Evolutionary conservation across 345 rosid species (phyloP), one percentile per base, ranked within the genome.

Genomic region (Salix purpurea): DNA sequence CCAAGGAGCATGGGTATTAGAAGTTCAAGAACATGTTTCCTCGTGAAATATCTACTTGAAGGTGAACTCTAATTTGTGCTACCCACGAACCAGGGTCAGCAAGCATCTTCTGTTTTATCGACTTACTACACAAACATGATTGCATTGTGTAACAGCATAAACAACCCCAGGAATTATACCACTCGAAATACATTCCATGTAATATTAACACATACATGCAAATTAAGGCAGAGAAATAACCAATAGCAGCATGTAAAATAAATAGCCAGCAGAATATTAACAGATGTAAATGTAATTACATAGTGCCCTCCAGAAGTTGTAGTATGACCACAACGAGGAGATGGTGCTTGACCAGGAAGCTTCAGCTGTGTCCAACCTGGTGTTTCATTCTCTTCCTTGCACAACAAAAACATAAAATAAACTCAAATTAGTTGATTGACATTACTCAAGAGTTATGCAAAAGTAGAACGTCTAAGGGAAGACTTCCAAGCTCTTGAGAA

Each of bases 341-440:
- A 82, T 69, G 99, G 98, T 68, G 97, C 89, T 87, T 96, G 97
- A 67, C 99, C 99, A 58, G 99, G 99, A 82, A 96, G 99, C 89
- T 92, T 96, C 86, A 96, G 86, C 81, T 93, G 98, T 67, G 98
- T 96, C 98, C 99, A 96, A 80, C 96, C 97, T 82, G 98, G 92
- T 80, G 91, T 75, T 89, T 93, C 99, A 85, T 84, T 91, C 86
- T 92, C 99, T 96, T 87, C 86, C 97, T 90, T 91, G 88, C 97
- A 84, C 91, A 87, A 92, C 71, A 89, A 87, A 87, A 60, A 77
- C 19, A 82, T 76, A 84, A 81, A 32, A 69, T 19, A 44, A 72
- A 72, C 37, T 40, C 36, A 48, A 42, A 37, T 80, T 48, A 75
- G 67, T 39, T 56, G 50, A 80, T 26, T 48, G 50, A 4, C 16